A percentile compares a stretch with the other conserved stretches of the same genome.
Evolutionary conservation across 495 filamentous ascomycete genomes (phyloP).

Genomic region (Trichoderma reesei): DNA sequence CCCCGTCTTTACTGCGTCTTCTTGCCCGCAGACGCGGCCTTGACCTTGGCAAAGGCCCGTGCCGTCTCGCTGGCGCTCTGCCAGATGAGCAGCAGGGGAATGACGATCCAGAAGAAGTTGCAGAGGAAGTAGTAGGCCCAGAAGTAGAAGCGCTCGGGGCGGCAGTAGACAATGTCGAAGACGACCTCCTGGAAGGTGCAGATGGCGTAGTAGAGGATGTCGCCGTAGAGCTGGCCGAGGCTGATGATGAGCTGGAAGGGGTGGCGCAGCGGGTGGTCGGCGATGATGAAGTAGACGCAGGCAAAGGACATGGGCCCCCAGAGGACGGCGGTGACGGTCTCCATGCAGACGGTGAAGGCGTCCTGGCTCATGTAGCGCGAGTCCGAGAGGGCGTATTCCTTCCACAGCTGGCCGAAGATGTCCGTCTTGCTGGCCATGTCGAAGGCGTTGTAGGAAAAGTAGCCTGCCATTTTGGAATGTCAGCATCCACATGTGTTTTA

Average conservation of each 20-base stretch:
- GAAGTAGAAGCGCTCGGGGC: slow-evolving; percentile 46
- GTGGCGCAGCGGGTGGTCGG: slow-evolving; percentile 39
- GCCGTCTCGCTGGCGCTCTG: slow-evolving; percentile 10
- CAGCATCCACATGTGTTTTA: too few relatives aligned
- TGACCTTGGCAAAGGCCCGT: slow-evolving; percentile 10
- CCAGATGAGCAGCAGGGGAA: slow-evolving; percentile 25
- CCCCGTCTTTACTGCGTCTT: not conserved
- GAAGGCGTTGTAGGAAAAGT: slow-evolving; percentile 38
- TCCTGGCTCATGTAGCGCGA: slow-evolving; percentile 47
- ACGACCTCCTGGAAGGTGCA: slow-evolving; percentile 38
- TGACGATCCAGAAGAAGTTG: slow-evolving; percentile 49
- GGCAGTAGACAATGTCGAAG: slow-evolving; percentile 32
- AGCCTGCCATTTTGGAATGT: slow-evolving; percentile 18
- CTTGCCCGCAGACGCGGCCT: slow-evolving; percentile 7
- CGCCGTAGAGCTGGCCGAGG: slow-evolving; percentile 48
- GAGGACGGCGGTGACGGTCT: slow-evolving; percentile 42
- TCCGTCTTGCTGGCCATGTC: slow-evolving; percentile 33
- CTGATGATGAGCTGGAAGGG: slow-evolving; percentile 44
- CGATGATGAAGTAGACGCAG: slow-evolving; percentile 35
- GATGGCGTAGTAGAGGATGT: slow-evolving; percentile 47
- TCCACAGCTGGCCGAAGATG: slow-evolving; percentile 53
- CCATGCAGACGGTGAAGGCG: slow-evolving; percentile 45
- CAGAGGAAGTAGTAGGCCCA: slow-evolving; percentile 47
- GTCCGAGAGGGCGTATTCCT: slow-evolving; percentile 50
- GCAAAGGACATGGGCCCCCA: slow-evolving; percentile 49